Evolutionary conservation across 345 rosid species (phyloP), one percentile per base, ranked within the genome.

Genomic region (Populus nigra): DNA sequence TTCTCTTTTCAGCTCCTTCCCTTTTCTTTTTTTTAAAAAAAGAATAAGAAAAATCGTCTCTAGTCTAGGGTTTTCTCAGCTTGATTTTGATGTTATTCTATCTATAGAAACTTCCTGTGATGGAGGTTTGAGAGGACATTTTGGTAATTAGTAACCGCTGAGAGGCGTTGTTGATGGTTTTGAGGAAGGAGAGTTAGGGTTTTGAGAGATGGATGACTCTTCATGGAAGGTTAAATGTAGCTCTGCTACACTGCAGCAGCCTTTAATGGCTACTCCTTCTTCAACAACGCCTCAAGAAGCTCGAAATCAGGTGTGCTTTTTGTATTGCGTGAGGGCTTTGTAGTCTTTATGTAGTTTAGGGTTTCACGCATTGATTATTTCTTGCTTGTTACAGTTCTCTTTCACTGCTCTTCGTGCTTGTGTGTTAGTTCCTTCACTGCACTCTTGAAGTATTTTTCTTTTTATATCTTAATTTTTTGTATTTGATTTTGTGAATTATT

Each of bases 151-250:
- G 12, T n/a, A 36, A 33, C 35, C 20, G 35, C 0, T 45, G 8
- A 20, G 22, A 15, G 41, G 38, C 35, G 53, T 20, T 47, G 33
- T 22, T 39, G 43, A 29, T 78, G 69, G 47, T 75, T 76, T 68
- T 80, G 61, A 80, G 80, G 80, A 80, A 62, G 71, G 45, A 23
- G 53, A 12, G 78, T 31, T 80, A 78, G 83, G 86, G 72, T 77
- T 66, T 73, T 2, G 57, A 66, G 78, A 76, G 77, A 31, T 23
- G 16, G 27, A 35, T 62, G 76, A 55, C 22, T 8, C 75, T 85
- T 69, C 84, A 17, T 83, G 86, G 89, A 78, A 80, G 71, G 43
- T 72, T 77, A 86, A 86, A 81, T 65, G 78, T 39, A 86, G 84
- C 66, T 81, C 88, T 5, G 25, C 86, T 47, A 47, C 53, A 15